Evolutionary conservation across 768 basidiomycete genomes (phyloP).

Genomic region (Kwoniella botswanensis): DNA sequence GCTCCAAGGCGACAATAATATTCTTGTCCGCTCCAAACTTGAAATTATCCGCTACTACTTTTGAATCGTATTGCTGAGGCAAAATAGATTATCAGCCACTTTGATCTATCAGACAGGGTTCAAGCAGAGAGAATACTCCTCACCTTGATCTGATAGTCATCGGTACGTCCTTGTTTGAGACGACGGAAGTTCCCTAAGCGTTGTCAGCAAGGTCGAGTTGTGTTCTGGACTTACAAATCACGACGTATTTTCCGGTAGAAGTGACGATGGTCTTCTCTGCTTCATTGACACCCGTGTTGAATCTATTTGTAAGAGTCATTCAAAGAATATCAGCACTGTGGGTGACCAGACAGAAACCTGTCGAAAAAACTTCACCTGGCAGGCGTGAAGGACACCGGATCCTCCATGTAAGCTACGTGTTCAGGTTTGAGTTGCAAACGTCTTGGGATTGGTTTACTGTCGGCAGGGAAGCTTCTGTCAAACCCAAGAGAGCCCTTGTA

Average conservation of each 20-base stretch:
- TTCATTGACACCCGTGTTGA: constrained; percentile 86
- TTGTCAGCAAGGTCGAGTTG: constrained; percentile 10
- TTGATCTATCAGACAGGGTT: not conserved
- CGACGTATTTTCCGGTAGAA: constrained; percentile 85
- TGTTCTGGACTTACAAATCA: constrained; percentile 69
- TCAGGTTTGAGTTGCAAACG: constrained; percentile 85
- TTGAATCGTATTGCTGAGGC: constrained; percentile 73
- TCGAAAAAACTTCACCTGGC: constrained; percentile 62
- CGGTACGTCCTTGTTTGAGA: constrained; percentile 87
- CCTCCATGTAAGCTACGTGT: constrained; percentile 92
- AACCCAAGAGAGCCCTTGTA: constrained; percentile 85
- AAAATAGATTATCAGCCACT: constrained; percentile 3
- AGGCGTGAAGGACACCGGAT: constrained; percentile 83
- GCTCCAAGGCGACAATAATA: constrained; percentile 93
- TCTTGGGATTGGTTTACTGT: constrained; percentile 86
- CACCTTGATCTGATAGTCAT: constrained; percentile 92
- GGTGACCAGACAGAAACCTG: constrained; percentile 14
- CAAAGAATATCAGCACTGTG: not conserved
- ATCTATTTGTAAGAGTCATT: constrained; percentile 62
- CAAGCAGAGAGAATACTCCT: constrained; percentile 17
- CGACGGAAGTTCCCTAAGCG: constrained; percentile 79
- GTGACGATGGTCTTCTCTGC: constrained; percentile 96
- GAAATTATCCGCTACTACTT: constrained; percentile 96
- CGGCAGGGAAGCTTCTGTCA: constrained; percentile 92
- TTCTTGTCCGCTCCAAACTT: constrained; percentile 96